These are phyloP conservation scores for Cladosporium sp. DNA, from an alignment of 2,329 filamentous ascomycete species.

Conservation along the genomic window DNA sequence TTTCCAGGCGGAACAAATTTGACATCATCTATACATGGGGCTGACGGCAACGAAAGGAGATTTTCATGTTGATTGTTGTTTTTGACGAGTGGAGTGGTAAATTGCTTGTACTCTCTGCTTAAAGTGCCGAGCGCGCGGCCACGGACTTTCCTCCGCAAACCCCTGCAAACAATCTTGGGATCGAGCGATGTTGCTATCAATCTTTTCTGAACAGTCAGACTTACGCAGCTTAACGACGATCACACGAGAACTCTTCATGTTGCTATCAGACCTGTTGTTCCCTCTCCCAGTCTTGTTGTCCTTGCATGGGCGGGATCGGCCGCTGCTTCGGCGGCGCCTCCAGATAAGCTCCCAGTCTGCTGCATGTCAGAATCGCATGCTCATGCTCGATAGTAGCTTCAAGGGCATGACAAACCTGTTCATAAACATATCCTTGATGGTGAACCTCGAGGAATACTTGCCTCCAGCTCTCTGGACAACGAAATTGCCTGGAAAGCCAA, in stretches of 20 bases:
- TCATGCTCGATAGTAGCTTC: background rate
- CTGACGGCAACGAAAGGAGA: background rate
- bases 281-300: background rate
- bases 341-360: background rate
- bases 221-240: background rate
- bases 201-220: background rate
- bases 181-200: conserved; percentile 1
- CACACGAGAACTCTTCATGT: too few species aligned
- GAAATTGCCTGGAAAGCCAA: conserved; percentile 58
- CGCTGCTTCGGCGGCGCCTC: background rate
- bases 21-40: background rate
- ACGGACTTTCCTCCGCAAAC: background rate
- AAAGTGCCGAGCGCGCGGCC: background rate
- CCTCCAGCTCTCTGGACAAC: conserved; percentile 21
- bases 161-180: background rate
- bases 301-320: background rate
- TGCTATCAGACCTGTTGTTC: too few species aligned
- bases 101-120: background rate
- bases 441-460: background rate
- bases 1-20: too few species aligned
- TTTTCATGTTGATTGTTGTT: background rate
- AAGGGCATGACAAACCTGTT: background rate
- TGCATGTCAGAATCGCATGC: background rate
- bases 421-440: background rate
- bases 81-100: background rate